Evolutionary conservation across 2,329 filamentous ascomycete species (phyloP).

Genomic region (Drechslerella coelobrocha): DNA sequence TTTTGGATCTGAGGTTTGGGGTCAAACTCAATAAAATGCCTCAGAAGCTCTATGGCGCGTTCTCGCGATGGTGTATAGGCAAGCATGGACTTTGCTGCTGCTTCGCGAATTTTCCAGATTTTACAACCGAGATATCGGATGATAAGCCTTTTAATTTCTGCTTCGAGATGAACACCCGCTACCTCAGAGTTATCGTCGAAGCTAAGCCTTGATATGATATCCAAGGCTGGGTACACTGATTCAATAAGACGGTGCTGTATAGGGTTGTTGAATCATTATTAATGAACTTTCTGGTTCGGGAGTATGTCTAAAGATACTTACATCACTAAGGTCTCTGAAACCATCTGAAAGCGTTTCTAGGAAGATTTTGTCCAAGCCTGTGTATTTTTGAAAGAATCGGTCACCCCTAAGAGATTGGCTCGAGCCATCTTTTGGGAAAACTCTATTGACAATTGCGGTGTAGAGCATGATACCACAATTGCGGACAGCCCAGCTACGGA

Average conservation of each 20-base stretch:
- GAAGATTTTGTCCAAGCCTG: constrained; percentile 19
- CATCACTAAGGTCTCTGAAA: constrained; percentile 34
- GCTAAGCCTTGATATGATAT: constrained; percentile 66
- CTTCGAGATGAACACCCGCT: constrained; percentile 44
- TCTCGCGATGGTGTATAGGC: constrained; percentile 65
- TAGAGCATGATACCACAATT: constrained; percentile 93
- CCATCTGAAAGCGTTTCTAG: constrained; percentile 31
- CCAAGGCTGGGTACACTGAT: constrained; percentile 81
- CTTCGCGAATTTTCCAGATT: constrained; percentile 82
- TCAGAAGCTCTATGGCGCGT: constrained; percentile 46
- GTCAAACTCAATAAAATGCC: constrained; percentile 61
- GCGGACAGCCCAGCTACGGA: constrained; percentile 76
- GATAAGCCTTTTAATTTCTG: constrained; percentile 67
- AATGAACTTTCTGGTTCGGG: neutral
- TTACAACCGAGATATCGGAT: constrained; percentile 70
- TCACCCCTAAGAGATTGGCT: constrained; percentile 19
- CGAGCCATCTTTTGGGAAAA: constrained; percentile 62
- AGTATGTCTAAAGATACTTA: constrained; percentile 6
- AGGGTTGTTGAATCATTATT: neutral
- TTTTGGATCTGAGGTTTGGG: constrained; percentile 57
- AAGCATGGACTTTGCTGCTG: constrained; percentile 75
- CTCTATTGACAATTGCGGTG: constrained; percentile 78
- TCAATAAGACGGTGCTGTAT: constrained; percentile 62
- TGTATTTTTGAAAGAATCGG: constrained; percentile 34
- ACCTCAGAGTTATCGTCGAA: constrained; percentile 14